A percentile compares a stretch with the other conserved stretches of the same genome.
phyloP scores from a whole-genome alignment of 2,329 filamentous ascomycete species.

The Penicillium sp. region DNA sequence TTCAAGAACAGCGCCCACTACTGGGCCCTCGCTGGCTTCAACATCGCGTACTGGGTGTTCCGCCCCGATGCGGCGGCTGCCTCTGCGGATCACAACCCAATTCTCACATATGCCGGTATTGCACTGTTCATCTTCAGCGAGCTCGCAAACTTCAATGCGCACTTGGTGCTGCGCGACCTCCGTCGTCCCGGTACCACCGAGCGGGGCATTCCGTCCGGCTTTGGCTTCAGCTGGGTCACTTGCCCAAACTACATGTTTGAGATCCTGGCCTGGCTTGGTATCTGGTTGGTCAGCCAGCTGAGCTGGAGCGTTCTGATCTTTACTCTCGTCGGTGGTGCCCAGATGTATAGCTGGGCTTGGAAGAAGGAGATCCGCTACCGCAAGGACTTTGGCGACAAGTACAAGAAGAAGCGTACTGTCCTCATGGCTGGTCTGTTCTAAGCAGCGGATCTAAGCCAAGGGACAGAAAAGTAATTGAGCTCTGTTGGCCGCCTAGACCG shows the following conservation, averaged over 20 bases:
- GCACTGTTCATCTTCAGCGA: conserved; percentile 77
- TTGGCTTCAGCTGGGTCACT: conserved; percentile 84
- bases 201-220: conserved; percentile 81
- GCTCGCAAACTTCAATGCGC: conserved; percentile 75
- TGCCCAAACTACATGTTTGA: conserved; percentile 99
- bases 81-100: conserved; percentile 48
- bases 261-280: conserved; percentile 78
- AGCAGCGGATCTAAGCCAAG: conserved; percentile 14
- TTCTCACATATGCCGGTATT: conserved; percentile 67
- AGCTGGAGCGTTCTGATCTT: conserved; percentile 79
- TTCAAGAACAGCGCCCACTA: conserved; percentile 96
- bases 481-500: background rate
- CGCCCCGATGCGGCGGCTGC: conserved; percentile 70
- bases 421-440: conserved; percentile 79
- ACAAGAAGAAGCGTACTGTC: conserved; percentile 88
- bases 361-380: conserved; percentile 92
- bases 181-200: conserved; percentile 79
- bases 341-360: conserved; percentile 85
- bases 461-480: background rate
- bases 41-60: conserved; percentile 85
- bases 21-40: conserved; percentile 79
- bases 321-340: conserved; percentile 67
- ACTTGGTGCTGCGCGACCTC: conserved; percentile 75
- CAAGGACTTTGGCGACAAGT: conserved; percentile 87
- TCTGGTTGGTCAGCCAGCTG: conserved; percentile 72